Conservation (phyloP, 306 rosid genomes). For the Dryas drummondii region DNA sequence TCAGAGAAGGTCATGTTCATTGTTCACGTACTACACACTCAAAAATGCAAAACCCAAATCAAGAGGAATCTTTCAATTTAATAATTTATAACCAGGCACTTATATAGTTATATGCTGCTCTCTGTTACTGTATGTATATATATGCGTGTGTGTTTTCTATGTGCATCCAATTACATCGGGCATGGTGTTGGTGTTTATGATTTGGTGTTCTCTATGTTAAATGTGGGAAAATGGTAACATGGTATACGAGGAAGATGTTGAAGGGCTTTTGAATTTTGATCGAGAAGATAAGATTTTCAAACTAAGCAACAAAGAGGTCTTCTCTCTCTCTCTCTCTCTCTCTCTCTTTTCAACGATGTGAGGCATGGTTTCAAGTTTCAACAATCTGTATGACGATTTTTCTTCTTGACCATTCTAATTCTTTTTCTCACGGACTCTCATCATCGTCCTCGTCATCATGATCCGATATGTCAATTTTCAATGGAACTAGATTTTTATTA, state of each 20-base stretch:
- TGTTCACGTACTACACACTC: constrained; percentile 8
- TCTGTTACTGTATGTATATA: neutral
- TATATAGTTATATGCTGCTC: constrained; percentile 12
- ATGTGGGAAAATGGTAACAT: neutral
- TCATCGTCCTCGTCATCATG: neutral
- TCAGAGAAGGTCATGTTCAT: constrained; percentile 17
- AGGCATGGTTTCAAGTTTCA: too few relatives aligned
- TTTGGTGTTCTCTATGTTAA: constrained; percentile 7
- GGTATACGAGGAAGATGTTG: neutral
- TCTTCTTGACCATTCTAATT: neutral
- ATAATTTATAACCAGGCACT: neutral
- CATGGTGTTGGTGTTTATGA: neutral
- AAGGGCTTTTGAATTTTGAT: neutral
- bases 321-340: too few relatives aligned
- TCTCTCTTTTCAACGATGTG: too few relatives aligned
- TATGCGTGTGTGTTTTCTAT: constrained; percentile 23
- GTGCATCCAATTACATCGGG: neutral
- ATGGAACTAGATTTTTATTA: too few relatives aligned
- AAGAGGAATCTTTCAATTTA: constrained; percentile 33
- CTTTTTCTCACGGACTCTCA: constrained; percentile 7
- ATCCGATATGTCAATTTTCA: neutral
- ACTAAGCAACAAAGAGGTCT: neutral
- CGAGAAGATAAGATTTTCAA: constrained; percentile 19
- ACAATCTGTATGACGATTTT: neutral
- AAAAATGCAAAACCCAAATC: constrained; percentile 29